Evolutionary conservation across 179 eudicot genomes (phyloP).

Genomic region (Carnegiea gigantea): DNA sequence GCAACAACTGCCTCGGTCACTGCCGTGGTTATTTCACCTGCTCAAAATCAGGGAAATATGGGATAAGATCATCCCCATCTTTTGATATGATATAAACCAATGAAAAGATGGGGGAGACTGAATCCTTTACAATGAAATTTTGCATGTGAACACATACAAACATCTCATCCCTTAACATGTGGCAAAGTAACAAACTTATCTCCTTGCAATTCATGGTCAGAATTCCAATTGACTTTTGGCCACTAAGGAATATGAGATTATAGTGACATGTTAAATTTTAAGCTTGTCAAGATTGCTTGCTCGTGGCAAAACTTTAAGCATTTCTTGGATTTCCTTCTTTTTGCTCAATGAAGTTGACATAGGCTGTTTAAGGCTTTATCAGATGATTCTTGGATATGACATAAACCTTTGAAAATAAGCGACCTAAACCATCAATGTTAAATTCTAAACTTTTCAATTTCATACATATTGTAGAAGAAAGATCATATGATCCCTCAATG

Average conservation of each 20-base stretch:
- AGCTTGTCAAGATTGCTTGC: not conserved
- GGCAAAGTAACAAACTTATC: not conserved
- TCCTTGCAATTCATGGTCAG: not conserved
- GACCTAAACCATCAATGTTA: not conserved
- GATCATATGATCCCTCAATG: not conserved
- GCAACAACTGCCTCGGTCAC: not conserved
- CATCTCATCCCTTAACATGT: not conserved
- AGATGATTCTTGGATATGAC: no score
- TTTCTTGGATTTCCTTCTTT: not conserved
- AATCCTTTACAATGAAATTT: not conserved
- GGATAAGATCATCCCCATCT: not conserved
- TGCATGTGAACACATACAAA: not conserved
- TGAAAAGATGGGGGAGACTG: not conserved
- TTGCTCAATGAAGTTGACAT: not conserved
- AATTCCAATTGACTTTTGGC: not conserved
- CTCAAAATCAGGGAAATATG: not conserved
- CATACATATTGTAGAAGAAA: not conserved
- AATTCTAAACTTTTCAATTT: not conserved
- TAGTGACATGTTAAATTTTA: not conserved
- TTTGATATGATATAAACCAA: not conserved
- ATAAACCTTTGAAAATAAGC: not conserved
- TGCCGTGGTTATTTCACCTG: conserved; percentile 3
- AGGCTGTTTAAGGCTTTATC: not conserved
- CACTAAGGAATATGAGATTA: not conserved
- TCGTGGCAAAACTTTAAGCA: not conserved